phyloP scores from a whole-genome alignment of 495 filamentous ascomycete genomes.

The Penicillium fimorum region DNA sequence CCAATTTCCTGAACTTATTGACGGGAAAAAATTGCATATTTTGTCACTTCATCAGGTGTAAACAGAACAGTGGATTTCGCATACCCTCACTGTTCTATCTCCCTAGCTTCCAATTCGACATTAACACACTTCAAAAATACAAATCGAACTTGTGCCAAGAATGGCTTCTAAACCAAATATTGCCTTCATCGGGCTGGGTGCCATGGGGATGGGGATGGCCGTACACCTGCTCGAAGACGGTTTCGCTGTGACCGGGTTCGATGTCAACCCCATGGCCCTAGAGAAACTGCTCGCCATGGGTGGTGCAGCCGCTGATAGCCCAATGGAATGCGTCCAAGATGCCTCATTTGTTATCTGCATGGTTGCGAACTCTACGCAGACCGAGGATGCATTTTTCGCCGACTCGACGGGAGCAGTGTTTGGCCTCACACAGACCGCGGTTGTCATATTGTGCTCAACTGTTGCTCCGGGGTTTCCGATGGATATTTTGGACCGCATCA shows the following conservation, averaged over 20 bases:
- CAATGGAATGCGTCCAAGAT: constrained; percentile 9
- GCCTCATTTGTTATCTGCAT: constrained; percentile 13
- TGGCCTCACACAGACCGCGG: constrained; percentile 4
- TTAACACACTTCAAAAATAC: not conserved
- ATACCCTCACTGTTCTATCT: too few species aligned
- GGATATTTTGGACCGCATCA: not conserved
- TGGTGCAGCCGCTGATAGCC: constrained; percentile 4
- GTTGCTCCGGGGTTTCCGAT: constrained; percentile 13
- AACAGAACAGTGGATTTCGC: too few species aligned
- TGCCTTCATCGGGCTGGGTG: constrained; percentile 13
- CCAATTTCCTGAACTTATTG: too few species aligned
- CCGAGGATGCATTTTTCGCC: constrained; percentile 10
- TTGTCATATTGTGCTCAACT: constrained; percentile 13
- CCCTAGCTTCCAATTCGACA: not conserved
- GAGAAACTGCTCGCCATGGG: constrained; percentile 16
- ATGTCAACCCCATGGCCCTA: constrained; percentile 13
- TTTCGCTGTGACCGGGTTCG: constrained; percentile 13
- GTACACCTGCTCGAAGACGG: constrained; percentile 9
- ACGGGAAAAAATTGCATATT: not conserved
- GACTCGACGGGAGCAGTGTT: constrained; percentile 9
- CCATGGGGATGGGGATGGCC: constrained; percentile 16
- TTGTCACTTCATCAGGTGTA: not conserved
- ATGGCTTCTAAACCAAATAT: constrained; percentile 8
- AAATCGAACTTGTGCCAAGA: not conserved
- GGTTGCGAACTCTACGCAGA: constrained; percentile 11